Percentiles rank a stretch among this genome's conserved stretches.
phyloP scores from a whole-genome alignment of 495 filamentous ascomycete species.

The Acidiella bohemica region DNA sequence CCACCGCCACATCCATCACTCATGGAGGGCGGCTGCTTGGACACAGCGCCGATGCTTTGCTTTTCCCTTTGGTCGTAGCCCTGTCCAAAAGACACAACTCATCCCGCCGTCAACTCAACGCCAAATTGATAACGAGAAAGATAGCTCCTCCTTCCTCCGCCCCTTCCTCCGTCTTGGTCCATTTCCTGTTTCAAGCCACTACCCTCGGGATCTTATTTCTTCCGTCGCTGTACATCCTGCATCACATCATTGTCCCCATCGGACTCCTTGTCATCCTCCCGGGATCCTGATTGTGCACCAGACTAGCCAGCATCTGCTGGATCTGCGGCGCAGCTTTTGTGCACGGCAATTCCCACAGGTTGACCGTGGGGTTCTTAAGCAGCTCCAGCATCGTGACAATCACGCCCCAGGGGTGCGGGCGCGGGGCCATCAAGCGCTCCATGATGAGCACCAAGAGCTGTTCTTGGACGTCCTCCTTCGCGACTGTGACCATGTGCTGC shows the following conservation, averaged over 20 bases:
- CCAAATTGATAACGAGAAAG: too few species aligned
- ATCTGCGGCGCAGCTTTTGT: conserved; percentile 82
- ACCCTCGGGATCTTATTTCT: too few species aligned
- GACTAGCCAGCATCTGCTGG: conserved; percentile 12
- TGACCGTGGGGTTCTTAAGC: conserved; percentile 73
- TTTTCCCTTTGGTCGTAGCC: too few species aligned
- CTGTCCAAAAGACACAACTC: too few species aligned
- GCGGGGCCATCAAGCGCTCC: conserved; percentile 75
- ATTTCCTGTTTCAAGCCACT: too few species aligned
- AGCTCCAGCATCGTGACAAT: conserved; percentile 84
- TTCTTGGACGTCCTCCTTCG: conserved; percentile 74
- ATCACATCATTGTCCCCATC: conserved; percentile 1
- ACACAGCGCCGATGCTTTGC: too few species aligned
- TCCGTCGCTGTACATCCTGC: background rate
- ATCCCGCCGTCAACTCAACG: too few species aligned
- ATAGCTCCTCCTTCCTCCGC: background rate
- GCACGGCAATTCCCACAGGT: conserved; percentile 85
- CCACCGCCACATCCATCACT: too few species aligned
- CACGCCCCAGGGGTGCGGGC: conserved; percentile 92
- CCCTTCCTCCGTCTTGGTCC: too few species aligned
- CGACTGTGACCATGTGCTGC: conserved; percentile 72
- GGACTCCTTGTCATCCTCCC: conserved; percentile 5
- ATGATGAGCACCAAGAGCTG: conserved; percentile 78
- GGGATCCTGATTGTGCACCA: conserved; percentile 11
- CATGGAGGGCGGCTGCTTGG: too few species aligned